phyloP scores from a whole-genome alignment of 1,284 basidiomycete genomes.

The Neolentinus lepideus region DNA sequence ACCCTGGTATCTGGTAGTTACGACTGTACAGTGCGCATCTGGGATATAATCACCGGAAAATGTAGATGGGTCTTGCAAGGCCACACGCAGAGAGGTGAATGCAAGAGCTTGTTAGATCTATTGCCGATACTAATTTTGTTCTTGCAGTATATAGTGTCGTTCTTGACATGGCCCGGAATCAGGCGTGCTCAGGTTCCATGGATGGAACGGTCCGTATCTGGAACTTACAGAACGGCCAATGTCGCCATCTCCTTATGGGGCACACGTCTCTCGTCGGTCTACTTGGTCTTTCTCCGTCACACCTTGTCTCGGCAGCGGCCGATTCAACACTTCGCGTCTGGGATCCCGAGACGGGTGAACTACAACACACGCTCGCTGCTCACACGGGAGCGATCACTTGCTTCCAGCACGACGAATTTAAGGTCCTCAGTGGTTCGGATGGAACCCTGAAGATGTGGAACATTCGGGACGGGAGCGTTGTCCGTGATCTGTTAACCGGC shows the following conservation, averaged over 20 bases:
- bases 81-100: conserved; percentile 83
- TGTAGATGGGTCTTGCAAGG: conserved; percentile 79
- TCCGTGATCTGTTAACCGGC: conserved; percentile 81
- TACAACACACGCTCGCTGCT: conserved; percentile 75
- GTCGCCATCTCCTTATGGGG: conserved; percentile 73
- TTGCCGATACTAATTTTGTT: neutral
- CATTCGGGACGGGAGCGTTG: conserved; percentile 74
- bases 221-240: conserved; percentile 78
- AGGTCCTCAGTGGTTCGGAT: conserved; percentile 88
- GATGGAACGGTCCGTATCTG: conserved; percentile 93
- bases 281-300: conserved; percentile 79
- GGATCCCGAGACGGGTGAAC: conserved; percentile 79
- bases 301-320: conserved; percentile 89
- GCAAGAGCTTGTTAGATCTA: neutral
- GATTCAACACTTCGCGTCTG: conserved; percentile 90
- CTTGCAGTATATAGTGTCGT: conserved; percentile 83
- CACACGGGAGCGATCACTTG: conserved; percentile 95
- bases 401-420: conserved; percentile 96
- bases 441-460: conserved; percentile 99
- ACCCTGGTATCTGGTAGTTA: conserved; percentile 94
- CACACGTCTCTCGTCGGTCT: conserved; percentile 88
- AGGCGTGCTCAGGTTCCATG: conserved; percentile 94
- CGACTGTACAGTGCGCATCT: conserved; percentile 88
- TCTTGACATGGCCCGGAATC: conserved; percentile 75
- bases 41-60: conserved; percentile 88